Percentiles rank a stretch among this genome's conserved stretches.
Conservation (phyloP, 73 alveolate species). For the Paramecium tetraurelia region DNA sequence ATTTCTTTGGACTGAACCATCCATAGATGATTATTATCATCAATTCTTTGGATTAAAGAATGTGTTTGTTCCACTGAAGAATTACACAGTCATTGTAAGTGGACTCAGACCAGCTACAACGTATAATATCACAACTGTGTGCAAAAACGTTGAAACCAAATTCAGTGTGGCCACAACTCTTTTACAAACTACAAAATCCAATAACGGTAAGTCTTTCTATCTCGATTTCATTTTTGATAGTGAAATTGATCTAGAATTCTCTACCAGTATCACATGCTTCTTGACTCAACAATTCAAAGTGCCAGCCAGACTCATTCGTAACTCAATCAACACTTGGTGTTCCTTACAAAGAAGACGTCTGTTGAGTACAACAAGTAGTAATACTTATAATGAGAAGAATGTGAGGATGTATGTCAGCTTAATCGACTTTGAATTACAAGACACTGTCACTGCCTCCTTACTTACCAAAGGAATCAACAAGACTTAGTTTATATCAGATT, state of each 20-base stretch:
- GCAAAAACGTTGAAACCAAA: not conserved
- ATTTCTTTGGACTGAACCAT: not conserved
- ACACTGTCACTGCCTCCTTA: not conserved
- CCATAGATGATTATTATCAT: not conserved
- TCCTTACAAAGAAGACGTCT: not conserved
- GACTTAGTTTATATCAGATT: not conserved
- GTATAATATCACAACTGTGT: not conserved
- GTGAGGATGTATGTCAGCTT: constrained; percentile 12
- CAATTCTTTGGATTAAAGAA: not conserved
- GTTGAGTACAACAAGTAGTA: not conserved
- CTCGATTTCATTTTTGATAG: not conserved
- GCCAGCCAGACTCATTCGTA: not conserved
- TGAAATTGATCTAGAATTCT: not conserved
- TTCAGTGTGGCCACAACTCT: not conserved
- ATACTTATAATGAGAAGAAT: not conserved
- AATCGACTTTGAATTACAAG: not conserved
- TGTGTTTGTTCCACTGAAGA: not conserved
- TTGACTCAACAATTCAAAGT: not conserved
- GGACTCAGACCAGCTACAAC: constrained; percentile 3
- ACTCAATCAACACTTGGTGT: constrained; percentile 11
- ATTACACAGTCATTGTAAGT: not conserved
- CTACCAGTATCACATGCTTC: not conserved
- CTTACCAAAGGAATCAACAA: not conserved
- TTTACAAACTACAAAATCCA: constrained; percentile 13
- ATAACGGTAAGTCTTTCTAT: constrained; percentile 4